phyloP scores from a whole-genome alignment of 208 protist species.

The Leishmania gerbilli region DNA sequence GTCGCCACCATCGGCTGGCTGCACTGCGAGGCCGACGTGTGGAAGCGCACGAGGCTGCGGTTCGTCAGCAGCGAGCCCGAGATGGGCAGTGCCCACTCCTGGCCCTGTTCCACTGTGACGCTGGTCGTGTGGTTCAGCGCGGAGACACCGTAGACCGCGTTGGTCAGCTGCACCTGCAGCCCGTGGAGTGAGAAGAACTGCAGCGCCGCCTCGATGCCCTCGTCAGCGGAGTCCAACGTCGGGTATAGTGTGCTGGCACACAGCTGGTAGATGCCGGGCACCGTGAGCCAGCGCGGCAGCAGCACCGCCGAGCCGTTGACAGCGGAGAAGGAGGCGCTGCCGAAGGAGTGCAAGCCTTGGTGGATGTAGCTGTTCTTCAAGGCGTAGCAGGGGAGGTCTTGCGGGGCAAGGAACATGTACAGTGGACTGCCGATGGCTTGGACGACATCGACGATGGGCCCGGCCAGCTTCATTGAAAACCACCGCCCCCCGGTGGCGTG shows the following conservation, averaged over 20 bases:
- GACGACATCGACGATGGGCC: slow-evolving; percentile 54
- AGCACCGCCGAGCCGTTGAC: slow-evolving; percentile 63
- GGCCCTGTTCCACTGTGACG: slow-evolving; percentile 70
- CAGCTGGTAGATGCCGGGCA: slow-evolving; percentile 54
- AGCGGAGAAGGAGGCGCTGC: slow-evolving; percentile 43
- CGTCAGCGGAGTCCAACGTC: slow-evolving; percentile 24
- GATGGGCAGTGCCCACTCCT: slow-evolving; percentile 70
- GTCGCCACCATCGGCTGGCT: slow-evolving; percentile 40
- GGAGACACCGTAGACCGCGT: slow-evolving; percentile 63
- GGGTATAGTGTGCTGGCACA: slow-evolving; percentile 68
- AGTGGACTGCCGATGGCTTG: slow-evolving; percentile 53
- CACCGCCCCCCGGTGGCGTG: slow-evolving; percentile 52
- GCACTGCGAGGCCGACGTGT: slow-evolving; percentile 27
- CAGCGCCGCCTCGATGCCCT: slow-evolving; percentile 51
- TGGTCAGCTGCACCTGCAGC: slow-evolving; percentile 46
- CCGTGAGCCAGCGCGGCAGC: slow-evolving; percentile 47
- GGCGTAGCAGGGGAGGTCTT: slow-evolving; percentile 41
- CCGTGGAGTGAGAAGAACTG: slow-evolving; percentile 60
- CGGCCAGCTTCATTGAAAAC: slow-evolving; percentile 56
- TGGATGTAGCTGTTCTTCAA: slow-evolving; percentile 52
- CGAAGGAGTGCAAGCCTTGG: slow-evolving; percentile 29
- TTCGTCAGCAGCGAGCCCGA: slow-evolving; percentile 61
- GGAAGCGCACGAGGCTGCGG: slow-evolving; percentile 52
- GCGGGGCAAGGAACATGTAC: slow-evolving; percentile 65
- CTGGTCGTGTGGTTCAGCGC: slow-evolving; percentile 58